phyloP scores from a whole-genome alignment of 2,329 filamentous ascomycete genomes.

The Rhynchosporium agropyri region DNA sequence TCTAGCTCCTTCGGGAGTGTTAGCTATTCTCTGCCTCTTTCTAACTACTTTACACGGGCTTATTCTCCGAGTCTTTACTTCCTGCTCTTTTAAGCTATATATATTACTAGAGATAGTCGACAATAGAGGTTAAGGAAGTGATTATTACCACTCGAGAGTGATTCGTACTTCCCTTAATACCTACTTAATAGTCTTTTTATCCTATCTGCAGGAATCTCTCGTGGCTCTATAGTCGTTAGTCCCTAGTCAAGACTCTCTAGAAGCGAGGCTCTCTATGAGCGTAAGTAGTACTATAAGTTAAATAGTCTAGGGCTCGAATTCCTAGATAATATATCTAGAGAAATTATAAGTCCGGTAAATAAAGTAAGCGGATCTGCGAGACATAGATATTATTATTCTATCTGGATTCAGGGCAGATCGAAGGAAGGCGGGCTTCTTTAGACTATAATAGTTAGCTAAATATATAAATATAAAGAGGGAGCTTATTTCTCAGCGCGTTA shows the following conservation, averaged over 20 bases:
- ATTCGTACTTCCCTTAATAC: not conserved
- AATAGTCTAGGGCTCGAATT: not conserved
- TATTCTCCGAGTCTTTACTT: not conserved
- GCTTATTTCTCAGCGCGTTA: constrained; percentile 4
- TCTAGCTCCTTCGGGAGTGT: not conserved
- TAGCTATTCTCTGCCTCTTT: not conserved
- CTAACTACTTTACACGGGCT: not conserved
- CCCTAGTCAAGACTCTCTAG: not conserved
- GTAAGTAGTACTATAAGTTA: not conserved
- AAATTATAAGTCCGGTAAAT: not conserved
- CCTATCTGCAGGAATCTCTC: not conserved
- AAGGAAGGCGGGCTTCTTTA: not conserved
- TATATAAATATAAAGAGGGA: not conserved
- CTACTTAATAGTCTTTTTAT: not conserved
- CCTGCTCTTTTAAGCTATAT: constrained; percentile 1
- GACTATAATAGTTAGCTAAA: not conserved
- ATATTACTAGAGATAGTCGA: constrained; percentile 3
- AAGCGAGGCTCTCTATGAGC: constrained; percentile 5
- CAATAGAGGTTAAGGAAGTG: not conserved
- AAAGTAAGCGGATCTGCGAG: constrained; percentile 1
- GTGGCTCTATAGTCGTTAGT: not conserved
- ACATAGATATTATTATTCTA: not conserved
- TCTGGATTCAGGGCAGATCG: not conserved
- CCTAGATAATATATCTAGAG: not conserved
- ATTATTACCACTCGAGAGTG: not conserved